Conservation (phyloP, 352 stramenopile genomes). For the Phytophthora cryptogea region DNA sequence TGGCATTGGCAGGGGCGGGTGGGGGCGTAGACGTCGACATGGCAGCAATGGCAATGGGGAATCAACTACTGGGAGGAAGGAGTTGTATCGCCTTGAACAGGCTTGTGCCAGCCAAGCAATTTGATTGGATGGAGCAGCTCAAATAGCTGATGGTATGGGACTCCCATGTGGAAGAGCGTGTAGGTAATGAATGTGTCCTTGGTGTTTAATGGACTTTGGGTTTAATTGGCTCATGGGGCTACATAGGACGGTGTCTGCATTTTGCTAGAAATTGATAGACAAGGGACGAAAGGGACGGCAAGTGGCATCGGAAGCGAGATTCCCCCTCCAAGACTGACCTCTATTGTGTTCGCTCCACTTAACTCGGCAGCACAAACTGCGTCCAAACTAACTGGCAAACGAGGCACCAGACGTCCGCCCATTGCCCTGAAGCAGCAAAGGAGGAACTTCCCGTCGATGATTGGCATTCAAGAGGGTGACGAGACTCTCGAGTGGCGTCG, state of each 20-base stretch:
- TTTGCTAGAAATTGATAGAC: no score
- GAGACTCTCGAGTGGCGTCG: slow-evolving; percentile 33
- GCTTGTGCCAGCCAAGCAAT: slow-evolving; percentile 9
- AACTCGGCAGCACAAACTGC: slow-evolving; percentile 27
- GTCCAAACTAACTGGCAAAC: slow-evolving; percentile 35
- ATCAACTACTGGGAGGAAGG: slow-evolving; percentile 14
- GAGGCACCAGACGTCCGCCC: slow-evolving; percentile 24
- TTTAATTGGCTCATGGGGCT: no score
- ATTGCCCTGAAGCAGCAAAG: slow-evolving; percentile 33
- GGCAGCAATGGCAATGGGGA: slow-evolving; percentile 5
- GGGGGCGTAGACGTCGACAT: slow-evolving; percentile 43
- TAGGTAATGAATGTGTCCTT: no score
- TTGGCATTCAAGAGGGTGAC: slow-evolving; percentile 40
- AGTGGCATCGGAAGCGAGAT: slow-evolving; percentile 32
- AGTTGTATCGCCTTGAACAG: not conserved
- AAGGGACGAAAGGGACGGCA: not conserved
- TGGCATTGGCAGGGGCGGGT: slow-evolving; percentile 23
- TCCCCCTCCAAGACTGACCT: slow-evolving; percentile 40
- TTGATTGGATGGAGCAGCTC: slow-evolving; percentile 31
- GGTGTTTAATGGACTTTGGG: no score
- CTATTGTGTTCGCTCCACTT: slow-evolving; percentile 39
- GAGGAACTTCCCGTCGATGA: slow-evolving; percentile 36
- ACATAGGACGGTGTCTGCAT: no score
- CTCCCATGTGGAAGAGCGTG: no score
- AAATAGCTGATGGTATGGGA: not conserved